phyloP scores from a whole-genome alignment of 768 basidiomycete species.

The Lactarius evosmus region DNA sequence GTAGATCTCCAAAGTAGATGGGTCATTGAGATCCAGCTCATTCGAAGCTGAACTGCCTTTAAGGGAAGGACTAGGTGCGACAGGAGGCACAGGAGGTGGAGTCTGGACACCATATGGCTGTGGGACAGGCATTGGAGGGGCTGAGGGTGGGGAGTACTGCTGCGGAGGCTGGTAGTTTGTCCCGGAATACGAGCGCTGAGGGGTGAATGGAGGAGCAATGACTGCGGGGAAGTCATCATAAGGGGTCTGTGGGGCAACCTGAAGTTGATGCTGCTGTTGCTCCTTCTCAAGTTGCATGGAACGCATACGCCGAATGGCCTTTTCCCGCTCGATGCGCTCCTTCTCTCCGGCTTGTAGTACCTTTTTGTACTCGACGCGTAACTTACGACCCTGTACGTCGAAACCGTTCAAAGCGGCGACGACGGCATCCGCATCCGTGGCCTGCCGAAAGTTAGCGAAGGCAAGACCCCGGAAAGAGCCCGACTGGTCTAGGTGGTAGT shows the following conservation, averaged over 20 bases:
- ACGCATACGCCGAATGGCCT: conserved; percentile 96
- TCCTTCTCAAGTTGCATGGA: conserved; percentile 95
- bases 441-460: conserved; percentile 95
- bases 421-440: conserved; percentile 90
- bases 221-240: conserved; percentile 77
- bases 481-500: conserved; percentile 96
- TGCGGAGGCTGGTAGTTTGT: conserved; percentile 56
- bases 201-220: conserved; percentile 52
- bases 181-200: conserved; percentile 71
- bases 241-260: conserved; percentile 18
- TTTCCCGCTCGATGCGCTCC: conserved; percentile 97
- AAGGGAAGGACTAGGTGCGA: conserved; percentile 61
- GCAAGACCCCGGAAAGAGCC: conserved; percentile 96
- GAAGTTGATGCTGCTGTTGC: conserved; percentile 44
- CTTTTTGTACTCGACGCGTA: conserved; percentile 99
- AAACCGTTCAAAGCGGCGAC: conserved; percentile 95
- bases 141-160: conserved; percentile 63
- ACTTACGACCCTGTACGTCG: conserved; percentile 93
- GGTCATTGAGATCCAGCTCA: conserved; percentile 94
- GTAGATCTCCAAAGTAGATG: conserved; percentile 94
- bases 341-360: conserved; percentile 99
- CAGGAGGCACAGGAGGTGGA: conserved; percentile 49
- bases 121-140: conserved; percentile 41
- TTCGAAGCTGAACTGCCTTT: conserved; percentile 51
- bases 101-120: conserved; percentile 44